Evolutionary conservation across 495 filamentous ascomycete genomes (phyloP).

Genomic region (Talaromyces stipitatus): DNA sequence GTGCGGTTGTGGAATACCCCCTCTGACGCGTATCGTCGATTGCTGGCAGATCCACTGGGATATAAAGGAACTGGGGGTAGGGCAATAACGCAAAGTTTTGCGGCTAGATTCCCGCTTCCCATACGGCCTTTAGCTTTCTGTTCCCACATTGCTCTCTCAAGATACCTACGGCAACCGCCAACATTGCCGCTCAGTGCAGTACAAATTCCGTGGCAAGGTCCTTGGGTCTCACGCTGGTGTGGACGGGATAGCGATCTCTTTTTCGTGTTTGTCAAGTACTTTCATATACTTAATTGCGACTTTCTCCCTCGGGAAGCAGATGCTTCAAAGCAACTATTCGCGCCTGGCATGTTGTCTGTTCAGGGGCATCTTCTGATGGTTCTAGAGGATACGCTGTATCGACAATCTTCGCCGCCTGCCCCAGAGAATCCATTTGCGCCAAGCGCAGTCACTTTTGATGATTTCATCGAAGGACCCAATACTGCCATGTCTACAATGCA

Average conservation of each 20-base stretch:
- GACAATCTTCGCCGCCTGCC: constrained; percentile 44
- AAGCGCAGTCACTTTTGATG: constrained; percentile 65
- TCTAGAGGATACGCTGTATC: constrained; percentile 80
- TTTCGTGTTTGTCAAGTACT: constrained; percentile 90
- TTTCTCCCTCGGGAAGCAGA: constrained; percentile 63
- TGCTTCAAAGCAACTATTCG: constrained; percentile 53
- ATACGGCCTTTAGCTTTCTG: constrained; percentile 66
- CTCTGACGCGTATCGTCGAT: constrained; percentile 56
- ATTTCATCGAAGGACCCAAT: constrained; percentile 64
- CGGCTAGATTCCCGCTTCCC: constrained; percentile 62
- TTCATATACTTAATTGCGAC: constrained; percentile 73
- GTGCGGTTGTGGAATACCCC: constrained; percentile 75
- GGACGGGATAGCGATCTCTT: constrained; percentile 89
- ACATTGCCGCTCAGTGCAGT: constrained; percentile 60
- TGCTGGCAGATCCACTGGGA: constrained; percentile 57
- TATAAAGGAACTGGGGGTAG: constrained; percentile 29
- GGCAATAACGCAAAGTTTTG: constrained; percentile 45
- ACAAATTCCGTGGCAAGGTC: constrained; percentile 76
- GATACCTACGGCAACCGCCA: constrained; percentile 59
- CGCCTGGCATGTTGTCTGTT: constrained; percentile 75
- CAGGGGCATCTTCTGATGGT: constrained; percentile 79
- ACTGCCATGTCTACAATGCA: constrained; percentile 61
- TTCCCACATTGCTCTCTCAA: constrained; percentile 53
- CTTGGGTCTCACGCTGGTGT: constrained; percentile 80
- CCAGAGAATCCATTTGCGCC: constrained; percentile 47